Conservation (phyloP, 148 eudicot genomes). For the Nepenthes mirabilis region DNA sequence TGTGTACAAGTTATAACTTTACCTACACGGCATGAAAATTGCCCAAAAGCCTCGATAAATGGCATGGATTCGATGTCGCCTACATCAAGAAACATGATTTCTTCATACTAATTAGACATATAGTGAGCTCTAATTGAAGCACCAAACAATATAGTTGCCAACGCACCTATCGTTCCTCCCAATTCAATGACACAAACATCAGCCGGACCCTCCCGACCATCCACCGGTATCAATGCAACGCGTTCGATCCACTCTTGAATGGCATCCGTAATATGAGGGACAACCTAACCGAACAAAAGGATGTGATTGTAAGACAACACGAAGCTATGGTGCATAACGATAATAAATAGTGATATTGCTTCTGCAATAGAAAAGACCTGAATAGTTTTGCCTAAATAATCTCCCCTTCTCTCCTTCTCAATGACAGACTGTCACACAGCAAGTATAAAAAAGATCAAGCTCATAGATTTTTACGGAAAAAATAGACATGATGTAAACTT, state of each 20-base stretch:
- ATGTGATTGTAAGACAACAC: background rate
- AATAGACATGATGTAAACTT: background rate
- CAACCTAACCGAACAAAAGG: conserved; percentile 44
- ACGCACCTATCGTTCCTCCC: conserved; percentile 92
- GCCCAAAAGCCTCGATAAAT: conserved; percentile 91
- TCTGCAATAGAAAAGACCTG: conserved; percentile 35
- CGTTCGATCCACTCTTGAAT: conserved; percentile 97
- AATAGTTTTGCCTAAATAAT: conserved; percentile 88
- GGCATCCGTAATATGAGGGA: conserved; percentile 95
- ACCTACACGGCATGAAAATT: conserved; percentile 93
- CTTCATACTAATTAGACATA: conserved; percentile 1
- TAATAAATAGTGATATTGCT: background rate
- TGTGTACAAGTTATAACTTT: conserved; percentile 11
- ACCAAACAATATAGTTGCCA: background rate
- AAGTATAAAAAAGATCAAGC: conserved; percentile 5
- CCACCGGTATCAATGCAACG: conserved; percentile 80
- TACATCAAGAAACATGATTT: conserved; percentile 16
- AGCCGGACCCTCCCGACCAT: conserved; percentile 87
- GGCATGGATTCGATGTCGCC: conserved; percentile 99
- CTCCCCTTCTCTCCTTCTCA: conserved; percentile 91
- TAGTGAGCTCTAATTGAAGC: background rate
- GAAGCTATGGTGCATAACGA: background rate
- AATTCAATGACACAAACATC: conserved; percentile 97
- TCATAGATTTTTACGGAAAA: background rate
- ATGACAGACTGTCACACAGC: conserved; percentile 51